phyloP scores from a whole-genome alignment of 768 basidiomycete genomes.

The Cystofilobasidium ferigula region DNA sequence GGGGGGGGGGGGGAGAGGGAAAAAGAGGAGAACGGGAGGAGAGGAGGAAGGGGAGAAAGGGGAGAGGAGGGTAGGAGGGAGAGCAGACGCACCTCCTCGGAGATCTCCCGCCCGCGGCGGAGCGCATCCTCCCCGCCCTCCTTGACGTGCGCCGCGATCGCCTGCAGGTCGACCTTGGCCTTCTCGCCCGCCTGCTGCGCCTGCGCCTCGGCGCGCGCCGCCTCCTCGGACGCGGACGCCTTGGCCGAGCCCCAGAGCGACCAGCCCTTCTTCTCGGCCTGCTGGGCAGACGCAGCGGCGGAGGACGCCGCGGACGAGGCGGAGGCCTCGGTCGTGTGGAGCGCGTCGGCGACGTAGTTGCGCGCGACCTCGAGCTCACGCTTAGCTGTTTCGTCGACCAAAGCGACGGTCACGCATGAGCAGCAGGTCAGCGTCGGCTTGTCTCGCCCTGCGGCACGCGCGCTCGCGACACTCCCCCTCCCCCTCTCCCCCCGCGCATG shows the following conservation, averaged over 20 bases:
- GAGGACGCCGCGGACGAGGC: neutral
- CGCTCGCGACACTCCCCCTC: too few relatives aligned
- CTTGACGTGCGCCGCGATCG: neutral
- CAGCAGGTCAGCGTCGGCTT: too few relatives aligned
- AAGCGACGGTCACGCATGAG: too few relatives aligned
- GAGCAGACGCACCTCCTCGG: too few relatives aligned
- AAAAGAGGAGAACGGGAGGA: too few relatives aligned
- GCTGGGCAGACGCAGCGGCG: neutral
- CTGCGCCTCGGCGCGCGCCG: neutral
- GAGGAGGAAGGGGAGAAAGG: too few relatives aligned
- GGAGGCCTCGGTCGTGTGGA: neutral
- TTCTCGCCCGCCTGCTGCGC: neutral
- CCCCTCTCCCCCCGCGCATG: neutral
- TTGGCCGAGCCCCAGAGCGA: conserved; percentile 1
- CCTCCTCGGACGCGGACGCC: neutral
- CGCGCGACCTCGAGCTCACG: conserved; percentile 7
- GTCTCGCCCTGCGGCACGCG: too few relatives aligned
- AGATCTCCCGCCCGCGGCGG: conserved; percentile 9
- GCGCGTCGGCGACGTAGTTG: neutral
- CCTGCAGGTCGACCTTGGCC: neutral
- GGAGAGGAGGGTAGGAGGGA: too few relatives aligned
- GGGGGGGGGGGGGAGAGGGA: too few relatives aligned
- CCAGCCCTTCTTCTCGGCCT: conserved; percentile 25
- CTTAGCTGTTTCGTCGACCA: neutral
- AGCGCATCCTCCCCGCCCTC: conserved; percentile 17